A percentile compares a stretch with the other conserved stretches of the same genome.
These are phyloP conservation scores for Byssochlamys sp. DNA, from an alignment of 2,329 filamentous ascomycete species.

Conservation along the genomic window DNA sequence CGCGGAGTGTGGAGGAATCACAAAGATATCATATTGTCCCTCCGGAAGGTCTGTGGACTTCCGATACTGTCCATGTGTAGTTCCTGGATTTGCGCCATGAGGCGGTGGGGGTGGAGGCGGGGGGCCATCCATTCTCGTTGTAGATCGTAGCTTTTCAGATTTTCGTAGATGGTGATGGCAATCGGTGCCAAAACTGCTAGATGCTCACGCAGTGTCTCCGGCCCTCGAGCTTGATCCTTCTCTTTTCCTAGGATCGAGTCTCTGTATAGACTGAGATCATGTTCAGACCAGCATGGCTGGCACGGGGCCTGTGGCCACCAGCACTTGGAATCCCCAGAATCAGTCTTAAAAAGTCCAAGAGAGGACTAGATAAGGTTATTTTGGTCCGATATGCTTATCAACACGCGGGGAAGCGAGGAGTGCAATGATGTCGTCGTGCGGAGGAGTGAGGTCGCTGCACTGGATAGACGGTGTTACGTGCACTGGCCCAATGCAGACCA, in stretches of 20 bases:
- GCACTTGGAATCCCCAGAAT: conserved; percentile 13
- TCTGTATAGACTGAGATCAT: conserved; percentile 18
- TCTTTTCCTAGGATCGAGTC: conserved; percentile 7
- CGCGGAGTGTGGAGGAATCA: conserved; percentile 83
- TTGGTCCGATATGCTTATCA: neutral
- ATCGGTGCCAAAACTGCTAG: neutral
- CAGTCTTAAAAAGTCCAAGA: neutral
- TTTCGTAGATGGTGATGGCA: neutral
- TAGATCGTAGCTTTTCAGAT: neutral
- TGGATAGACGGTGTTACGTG: neutral
- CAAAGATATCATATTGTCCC: conserved; percentile 94
- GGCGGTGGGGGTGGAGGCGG: conserved; percentile 76
- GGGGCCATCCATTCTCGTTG: conserved; percentile 24
- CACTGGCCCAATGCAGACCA: neutral
- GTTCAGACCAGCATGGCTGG: conserved; percentile 18
- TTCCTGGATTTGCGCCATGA: conserved; percentile 68
- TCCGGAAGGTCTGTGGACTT: conserved; percentile 57
- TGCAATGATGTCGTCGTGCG: neutral
- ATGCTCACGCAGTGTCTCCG: conserved; percentile 2
- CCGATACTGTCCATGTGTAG: conserved; percentile 43
- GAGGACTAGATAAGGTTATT: conserved; percentile 5
- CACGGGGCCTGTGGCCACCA: conserved; percentile 24
- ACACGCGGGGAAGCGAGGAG: conserved; percentile 9
- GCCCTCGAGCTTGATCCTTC: neutral
- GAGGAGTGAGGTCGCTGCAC: neutral